phyloP scores from a whole-genome alignment of 192 early-diverging fungal genomes.

The Entophlyctis helioformis region DNA sequence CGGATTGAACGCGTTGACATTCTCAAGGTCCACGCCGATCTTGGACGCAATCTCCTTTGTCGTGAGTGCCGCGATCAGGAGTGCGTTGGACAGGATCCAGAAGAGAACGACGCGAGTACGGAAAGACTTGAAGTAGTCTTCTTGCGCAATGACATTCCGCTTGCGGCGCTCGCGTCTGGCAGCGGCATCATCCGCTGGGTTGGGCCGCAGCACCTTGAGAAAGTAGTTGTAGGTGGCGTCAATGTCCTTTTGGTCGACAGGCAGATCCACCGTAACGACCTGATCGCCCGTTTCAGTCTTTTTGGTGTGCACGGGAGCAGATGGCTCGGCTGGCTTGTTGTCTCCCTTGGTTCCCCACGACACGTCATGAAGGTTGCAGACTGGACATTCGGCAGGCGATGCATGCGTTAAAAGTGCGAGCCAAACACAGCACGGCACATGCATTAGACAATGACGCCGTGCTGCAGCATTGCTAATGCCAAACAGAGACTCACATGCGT shows the following conservation, averaged over 20 bases:
- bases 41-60: slow-evolving; percentile 10
- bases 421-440: background rate
- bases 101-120: slow-evolving; percentile 36
- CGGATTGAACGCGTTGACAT: slow-evolving; percentile 7
- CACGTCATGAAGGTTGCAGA: slow-evolving; percentile 41
- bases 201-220: slow-evolving; percentile 8
- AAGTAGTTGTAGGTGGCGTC: slow-evolving; percentile 27
- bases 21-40: slow-evolving; percentile 4
- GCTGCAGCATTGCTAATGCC: too few species aligned
- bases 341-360: slow-evolving; percentile 49
- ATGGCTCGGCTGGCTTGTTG: slow-evolving; percentile 12
- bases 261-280: slow-evolving; percentile 25
- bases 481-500: slow-evolving; percentile 28
- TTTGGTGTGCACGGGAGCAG: slow-evolving; percentile 15
- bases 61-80: slow-evolving; percentile 25
- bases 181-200: background rate
- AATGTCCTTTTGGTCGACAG: slow-evolving; percentile 31
- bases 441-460: too few species aligned
- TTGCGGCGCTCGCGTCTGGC: background rate
- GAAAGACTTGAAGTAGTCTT: slow-evolving; percentile 36
- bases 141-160: background rate
- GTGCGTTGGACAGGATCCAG: slow-evolving; percentile 29
- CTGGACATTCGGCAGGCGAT: slow-evolving; percentile 7
- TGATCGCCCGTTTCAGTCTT: slow-evolving; percentile 7
- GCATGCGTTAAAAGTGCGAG: too few species aligned